A percentile compares a stretch with the other conserved stretches of the same genome.
Conservation (phyloP, 176 grass and related monocot species). For the Panicum miliaceum region DNA sequence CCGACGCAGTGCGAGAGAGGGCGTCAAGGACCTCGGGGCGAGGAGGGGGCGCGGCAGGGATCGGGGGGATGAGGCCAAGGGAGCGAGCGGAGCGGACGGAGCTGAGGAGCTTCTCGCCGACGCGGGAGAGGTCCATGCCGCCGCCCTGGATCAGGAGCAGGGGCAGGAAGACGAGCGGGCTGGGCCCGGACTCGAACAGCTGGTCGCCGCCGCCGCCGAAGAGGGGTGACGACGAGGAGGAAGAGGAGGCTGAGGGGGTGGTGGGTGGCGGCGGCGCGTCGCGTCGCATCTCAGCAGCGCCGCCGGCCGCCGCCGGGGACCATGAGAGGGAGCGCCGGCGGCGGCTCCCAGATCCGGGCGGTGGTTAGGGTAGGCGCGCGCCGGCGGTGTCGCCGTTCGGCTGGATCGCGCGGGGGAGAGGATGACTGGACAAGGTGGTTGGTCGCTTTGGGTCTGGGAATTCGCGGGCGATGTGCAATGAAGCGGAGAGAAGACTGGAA, state of each 20-base stretch:
- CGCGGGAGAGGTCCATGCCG: constrained; percentile 97
- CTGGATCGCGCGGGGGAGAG: constrained; percentile 33
- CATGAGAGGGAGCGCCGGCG: constrained; percentile 50
- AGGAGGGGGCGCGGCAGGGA: constrained; percentile 38
- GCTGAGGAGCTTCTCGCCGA: constrained; percentile 96
- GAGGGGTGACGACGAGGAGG: constrained; percentile 32
- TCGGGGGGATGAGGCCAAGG: constrained; percentile 69
- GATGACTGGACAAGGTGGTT: constrained; percentile 39
- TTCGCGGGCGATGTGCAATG: constrained; percentile 29
- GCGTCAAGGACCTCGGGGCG: constrained; percentile 60
- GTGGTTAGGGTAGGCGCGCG: constrained; percentile 37
- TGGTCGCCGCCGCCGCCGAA: constrained; percentile 53
- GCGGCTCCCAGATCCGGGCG: constrained; percentile 52
- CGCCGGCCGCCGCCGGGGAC: constrained; percentile 47
- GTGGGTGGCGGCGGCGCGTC: constrained; percentile 50
- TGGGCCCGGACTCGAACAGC: constrained; percentile 68
- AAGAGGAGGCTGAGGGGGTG: constrained; percentile 29
- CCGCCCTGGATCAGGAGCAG: constrained; percentile 95
- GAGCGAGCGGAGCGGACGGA: constrained; percentile 97
- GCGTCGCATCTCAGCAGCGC: constrained; percentile 69
- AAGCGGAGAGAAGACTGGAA: constrained; percentile 26
- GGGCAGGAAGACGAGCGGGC: constrained; percentile 92
- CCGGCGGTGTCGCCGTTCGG: constrained; percentile 34
- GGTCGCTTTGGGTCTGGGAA: constrained; percentile 5
- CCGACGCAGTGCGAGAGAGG: neutral